Evolutionary conservation across 352 stramenopile genomes (phyloP).

Genomic region (Lagenidium giganteum): DNA sequence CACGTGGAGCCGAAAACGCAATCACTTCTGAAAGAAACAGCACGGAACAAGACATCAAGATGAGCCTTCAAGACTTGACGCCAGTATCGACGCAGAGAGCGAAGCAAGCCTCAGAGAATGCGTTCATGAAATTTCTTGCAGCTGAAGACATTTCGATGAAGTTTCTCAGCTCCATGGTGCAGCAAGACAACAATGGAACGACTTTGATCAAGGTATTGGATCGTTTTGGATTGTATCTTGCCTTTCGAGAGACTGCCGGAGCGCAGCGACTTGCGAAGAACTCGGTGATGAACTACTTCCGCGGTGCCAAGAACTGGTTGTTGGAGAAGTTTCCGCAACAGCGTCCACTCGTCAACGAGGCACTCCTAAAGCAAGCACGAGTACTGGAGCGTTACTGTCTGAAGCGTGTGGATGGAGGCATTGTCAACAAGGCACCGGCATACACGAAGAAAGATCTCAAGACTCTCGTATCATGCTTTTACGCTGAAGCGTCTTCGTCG

Average conservation of each 20-base stretch:
- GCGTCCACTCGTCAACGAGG: constrained; percentile 3
- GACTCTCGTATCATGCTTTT: no score
- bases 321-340: constrained; percentile 7
- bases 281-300: constrained; percentile 15
- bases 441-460: constrained; percentile 11
- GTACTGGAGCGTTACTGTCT: constrained; percentile 1
- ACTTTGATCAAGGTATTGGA: constrained; percentile 17
- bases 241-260: constrained; percentile 1
- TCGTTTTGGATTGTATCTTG: constrained; percentile 17
- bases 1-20: no score
- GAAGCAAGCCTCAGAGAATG: no score
- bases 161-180: no score
- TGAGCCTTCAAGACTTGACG: no score
- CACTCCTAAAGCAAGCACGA: constrained; percentile 5
- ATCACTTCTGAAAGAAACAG: no score
- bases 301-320: constrained; percentile 15
- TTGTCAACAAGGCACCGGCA: constrained; percentile 4
- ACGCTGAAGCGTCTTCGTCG: no score
- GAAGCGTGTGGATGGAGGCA: neutral
- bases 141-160: no score
- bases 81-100: no score
- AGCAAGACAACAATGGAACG: constrained; percentile 5
- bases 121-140: no score
- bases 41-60: no score
- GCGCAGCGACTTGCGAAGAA: neutral